phyloP scores from a whole-genome alignment of 805 yeast genomes.

The Candida andamanensis region DNA sequence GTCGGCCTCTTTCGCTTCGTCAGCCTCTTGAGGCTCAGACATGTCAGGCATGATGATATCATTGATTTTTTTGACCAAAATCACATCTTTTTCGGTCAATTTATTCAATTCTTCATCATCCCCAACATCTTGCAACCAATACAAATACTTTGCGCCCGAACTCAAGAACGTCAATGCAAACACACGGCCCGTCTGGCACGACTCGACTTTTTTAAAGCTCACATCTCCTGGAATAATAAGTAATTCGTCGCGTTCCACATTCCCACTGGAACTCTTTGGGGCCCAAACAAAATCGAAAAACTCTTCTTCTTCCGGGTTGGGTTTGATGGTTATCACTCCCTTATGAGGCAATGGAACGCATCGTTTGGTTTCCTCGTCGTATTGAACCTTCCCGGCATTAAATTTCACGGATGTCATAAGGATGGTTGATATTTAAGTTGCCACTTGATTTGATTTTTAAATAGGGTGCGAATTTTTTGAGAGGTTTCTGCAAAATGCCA shows the following conservation, averaged over 20 bases:
- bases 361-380: conserved; percentile 52
- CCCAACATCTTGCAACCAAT: conserved; percentile 76
- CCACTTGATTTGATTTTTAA: conserved; percentile 4
- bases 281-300: conserved; percentile 69
- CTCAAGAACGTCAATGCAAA: conserved; percentile 59
- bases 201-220: conserved; percentile 61
- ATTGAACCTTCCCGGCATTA: conserved; percentile 75
- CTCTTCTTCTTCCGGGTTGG: conserved; percentile 65
- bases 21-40: conserved; percentile 14
- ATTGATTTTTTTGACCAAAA: conserved; percentile 43
- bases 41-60: conserved; percentile 39
- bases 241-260: conserved; percentile 53
- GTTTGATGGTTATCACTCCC: conserved; percentile 59
- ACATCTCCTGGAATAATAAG: conserved; percentile 84
- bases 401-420: conserved; percentile 39
- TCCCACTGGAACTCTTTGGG: conserved; percentile 52
- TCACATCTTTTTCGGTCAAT: conserved; percentile 56
- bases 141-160: conserved; percentile 54
- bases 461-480: not conserved
- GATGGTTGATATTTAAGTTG: conserved; percentile 1
- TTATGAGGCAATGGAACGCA: conserved; percentile 70
- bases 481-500: conserved; percentile 12
- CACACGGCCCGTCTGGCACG: conserved; percentile 75
- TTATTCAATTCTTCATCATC: conserved; percentile 55
- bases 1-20: conserved; percentile 1